A percentile compares a stretch with the other conserved stretches of the same genome.
phyloP scores from a whole-genome alignment of 2,329 filamentous ascomycete genomes.

The Shiraia bambusicola region DNA sequence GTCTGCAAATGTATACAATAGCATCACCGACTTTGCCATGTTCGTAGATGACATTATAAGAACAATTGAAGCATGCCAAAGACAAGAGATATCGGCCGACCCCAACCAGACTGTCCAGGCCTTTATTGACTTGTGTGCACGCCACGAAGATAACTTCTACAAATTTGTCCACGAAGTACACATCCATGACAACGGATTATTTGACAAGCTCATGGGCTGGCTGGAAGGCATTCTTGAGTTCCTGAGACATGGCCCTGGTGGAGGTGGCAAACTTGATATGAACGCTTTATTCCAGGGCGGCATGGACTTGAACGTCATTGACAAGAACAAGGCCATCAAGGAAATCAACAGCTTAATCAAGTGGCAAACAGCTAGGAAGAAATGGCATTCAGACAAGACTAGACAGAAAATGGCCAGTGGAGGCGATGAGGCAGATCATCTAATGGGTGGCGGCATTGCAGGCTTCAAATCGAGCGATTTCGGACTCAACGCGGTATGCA shows the following conservation, averaged over 20 bases:
- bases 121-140: slow-evolving; percentile 93
- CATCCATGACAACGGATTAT: slow-evolving; percentile 92
- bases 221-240: slow-evolving; percentile 95
- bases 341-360: slow-evolving; percentile 86
- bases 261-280: slow-evolving; percentile 85
- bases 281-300: slow-evolving; percentile 88
- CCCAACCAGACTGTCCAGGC: slow-evolving; percentile 97
- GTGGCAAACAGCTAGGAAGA: slow-evolving; percentile 95
- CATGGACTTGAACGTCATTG: slow-evolving; percentile 64
- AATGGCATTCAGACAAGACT: slow-evolving; percentile 98
- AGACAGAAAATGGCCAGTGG: slow-evolving; percentile 97
- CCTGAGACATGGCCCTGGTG: slow-evolving; percentile 75
- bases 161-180: slow-evolving; percentile 99
- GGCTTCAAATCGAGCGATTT: slow-evolving; percentile 83
- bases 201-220: slow-evolving; percentile 96
- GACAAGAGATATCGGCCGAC: slow-evolving; percentile 84
- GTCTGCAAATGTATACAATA: slow-evolving; percentile 96
- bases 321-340: slow-evolving; percentile 69
- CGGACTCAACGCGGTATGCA: slow-evolving; percentile 75
- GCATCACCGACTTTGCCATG: slow-evolving; percentile 90
- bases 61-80: slow-evolving; percentile 68
- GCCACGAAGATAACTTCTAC: slow-evolving; percentile 96
- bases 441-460: slow-evolving; percentile 41
- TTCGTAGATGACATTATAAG: slow-evolving; percentile 93
- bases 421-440: slow-evolving; percentile 49